Conservation (phyloP, 2,329 filamentous ascomycete species). For the Xylaria polymorpha region DNA sequence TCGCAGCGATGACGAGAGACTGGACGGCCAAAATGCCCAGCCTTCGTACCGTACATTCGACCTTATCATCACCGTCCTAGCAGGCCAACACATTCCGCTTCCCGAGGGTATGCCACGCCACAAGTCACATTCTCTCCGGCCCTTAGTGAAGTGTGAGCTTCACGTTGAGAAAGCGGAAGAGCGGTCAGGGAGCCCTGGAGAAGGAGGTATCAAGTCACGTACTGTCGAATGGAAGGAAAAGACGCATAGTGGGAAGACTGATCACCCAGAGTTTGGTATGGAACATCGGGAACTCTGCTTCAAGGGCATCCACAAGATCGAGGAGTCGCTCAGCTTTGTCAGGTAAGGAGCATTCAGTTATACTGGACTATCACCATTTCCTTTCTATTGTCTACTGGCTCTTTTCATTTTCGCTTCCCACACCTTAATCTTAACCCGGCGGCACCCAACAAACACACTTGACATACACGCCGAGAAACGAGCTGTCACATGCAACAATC, state of each 20-base stretch:
- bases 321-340: constrained; percentile 78
- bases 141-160: constrained; percentile 81
- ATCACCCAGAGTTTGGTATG: constrained; percentile 72
- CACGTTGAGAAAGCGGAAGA: constrained; percentile 75
- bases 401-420: constrained; percentile 31
- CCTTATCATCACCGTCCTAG: constrained; percentile 77
- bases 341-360: constrained; percentile 63
- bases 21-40: constrained; percentile 58
- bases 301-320: constrained; percentile 65
- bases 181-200: constrained; percentile 46
- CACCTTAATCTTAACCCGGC: constrained; percentile 33
- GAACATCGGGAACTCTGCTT: constrained; percentile 68
- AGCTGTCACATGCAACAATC: constrained; percentile 45
- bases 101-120: constrained; percentile 61
- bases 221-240: constrained; percentile 69
- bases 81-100: constrained; percentile 78
- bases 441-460: constrained; percentile 37
- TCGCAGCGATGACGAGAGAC: constrained; percentile 59
- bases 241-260: constrained; percentile 66
- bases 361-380: constrained; percentile 23
- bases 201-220: constrained; percentile 62
- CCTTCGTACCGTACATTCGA: constrained; percentile 67
- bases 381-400: constrained; percentile 19
- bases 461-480: constrained; percentile 39
- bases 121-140: constrained; percentile 69